A percentile compares a stretch with the other conserved stretches of the same genome.
Evolutionary conservation across 345 rosid genomes (phyloP).

Genomic region (Trapa incisa): DNA sequence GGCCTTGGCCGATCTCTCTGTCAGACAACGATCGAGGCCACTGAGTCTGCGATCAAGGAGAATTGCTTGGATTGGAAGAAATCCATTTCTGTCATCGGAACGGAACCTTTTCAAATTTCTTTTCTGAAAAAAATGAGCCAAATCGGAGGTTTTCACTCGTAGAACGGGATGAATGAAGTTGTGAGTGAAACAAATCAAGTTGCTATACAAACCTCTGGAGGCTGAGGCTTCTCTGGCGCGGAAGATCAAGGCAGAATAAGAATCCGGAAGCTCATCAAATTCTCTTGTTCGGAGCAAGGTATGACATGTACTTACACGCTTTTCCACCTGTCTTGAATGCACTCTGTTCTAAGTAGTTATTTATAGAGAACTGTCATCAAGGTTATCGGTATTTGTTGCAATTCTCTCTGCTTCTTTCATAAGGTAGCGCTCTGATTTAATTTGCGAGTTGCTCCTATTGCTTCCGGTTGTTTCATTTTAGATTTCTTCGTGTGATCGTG

Average conservation of each 20-base stretch:
- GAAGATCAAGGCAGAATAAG: constrained; percentile 13
- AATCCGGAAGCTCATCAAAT: background rate
- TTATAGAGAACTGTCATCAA: background rate
- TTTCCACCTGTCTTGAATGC: no score
- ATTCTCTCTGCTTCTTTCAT: background rate
- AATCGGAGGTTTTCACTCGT: background rate
- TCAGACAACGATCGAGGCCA: background rate
- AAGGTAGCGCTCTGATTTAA: no score
- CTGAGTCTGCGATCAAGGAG: constrained; percentile 3
- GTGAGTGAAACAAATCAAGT: constrained; percentile 6
- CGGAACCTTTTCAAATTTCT: constrained; percentile 2
- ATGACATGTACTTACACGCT: background rate
- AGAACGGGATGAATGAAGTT: background rate
- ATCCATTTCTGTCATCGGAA: constrained; percentile 7
- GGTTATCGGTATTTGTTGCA: background rate
- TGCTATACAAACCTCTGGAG: constrained; percentile 7
- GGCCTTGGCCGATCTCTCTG: background rate
- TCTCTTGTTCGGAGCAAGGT: constrained; percentile 2
- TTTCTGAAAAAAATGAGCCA: background rate
- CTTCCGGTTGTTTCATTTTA: background rate
- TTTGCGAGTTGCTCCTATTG: background rate
- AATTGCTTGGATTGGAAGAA: constrained; percentile 1
- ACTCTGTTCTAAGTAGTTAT: background rate
- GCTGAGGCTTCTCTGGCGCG: background rate
- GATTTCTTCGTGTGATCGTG: background rate